Conservation (phyloP, 768 basidiomycete species). For the Podaxis mareebaensis region DNA sequence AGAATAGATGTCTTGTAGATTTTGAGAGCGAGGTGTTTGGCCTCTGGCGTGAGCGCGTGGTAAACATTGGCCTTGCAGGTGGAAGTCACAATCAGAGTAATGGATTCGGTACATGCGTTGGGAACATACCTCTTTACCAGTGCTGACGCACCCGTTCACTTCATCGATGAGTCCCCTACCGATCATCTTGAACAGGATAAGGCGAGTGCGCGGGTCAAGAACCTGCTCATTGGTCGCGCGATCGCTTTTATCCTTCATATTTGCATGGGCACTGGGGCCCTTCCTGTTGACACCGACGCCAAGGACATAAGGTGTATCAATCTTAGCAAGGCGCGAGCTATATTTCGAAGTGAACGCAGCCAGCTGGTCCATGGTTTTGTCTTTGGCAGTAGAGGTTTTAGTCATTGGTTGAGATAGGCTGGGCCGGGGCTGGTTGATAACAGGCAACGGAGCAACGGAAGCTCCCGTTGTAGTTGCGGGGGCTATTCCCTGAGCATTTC, state of each 20-base stretch:
- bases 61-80: constrained; percentile 88
- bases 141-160: constrained; percentile 95
- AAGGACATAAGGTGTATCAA: constrained; percentile 71
- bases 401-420: constrained; percentile 26
- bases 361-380: constrained; percentile 72
- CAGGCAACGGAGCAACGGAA: constrained; percentile 65
- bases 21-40: constrained; percentile 83
- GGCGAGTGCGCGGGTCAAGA: constrained; percentile 90
- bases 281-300: constrained; percentile 87
- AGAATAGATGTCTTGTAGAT: constrained; percentile 99
- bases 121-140: constrained; percentile 87
- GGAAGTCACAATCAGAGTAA: constrained; percentile 5
- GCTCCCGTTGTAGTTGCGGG: constrained; percentile 51
- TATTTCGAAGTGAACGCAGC: constrained; percentile 69
- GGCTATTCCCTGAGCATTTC: constrained; percentile 59
- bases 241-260: constrained; percentile 94
- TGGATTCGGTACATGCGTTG: neutral
- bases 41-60: constrained; percentile 66
- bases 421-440: constrained; percentile 64
- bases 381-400: constrained; percentile 37
- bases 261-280: constrained; percentile 84
- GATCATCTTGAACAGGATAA: constrained; percentile 96
- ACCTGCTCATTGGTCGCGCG: constrained; percentile 97
- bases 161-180: constrained; percentile 84
- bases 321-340: constrained; percentile 69